phyloP scores from a whole-genome alignment of 495 filamentous ascomycete genomes.

The Tuber calosporum region DNA sequence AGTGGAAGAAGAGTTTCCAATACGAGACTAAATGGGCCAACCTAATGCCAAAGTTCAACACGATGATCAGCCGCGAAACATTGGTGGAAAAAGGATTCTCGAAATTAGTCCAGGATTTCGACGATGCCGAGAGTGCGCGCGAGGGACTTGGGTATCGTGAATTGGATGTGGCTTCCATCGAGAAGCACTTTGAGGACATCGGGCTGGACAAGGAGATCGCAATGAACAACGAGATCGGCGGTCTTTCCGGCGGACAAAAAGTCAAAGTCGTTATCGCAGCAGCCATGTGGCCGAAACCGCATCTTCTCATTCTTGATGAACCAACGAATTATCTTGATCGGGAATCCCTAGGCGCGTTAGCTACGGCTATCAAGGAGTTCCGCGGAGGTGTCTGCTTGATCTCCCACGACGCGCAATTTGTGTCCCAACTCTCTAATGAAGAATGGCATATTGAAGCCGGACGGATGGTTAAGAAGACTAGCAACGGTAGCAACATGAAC shows the following conservation, averaged over 20 bases:
- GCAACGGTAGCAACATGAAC: slow-evolving; percentile 46
- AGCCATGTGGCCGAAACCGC: slow-evolving; percentile 98
- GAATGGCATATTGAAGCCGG: slow-evolving; percentile 91
- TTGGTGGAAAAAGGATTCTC: slow-evolving; percentile 74
- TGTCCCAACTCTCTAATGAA: slow-evolving; percentile 86
- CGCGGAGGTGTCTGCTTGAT: slow-evolving; percentile 98
- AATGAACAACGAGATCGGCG: slow-evolving; percentile 96
- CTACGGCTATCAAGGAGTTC: slow-evolving; percentile 94
- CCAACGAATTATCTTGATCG: slow-evolving; percentile 99
- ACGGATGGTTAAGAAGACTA: slow-evolving; percentile 54
- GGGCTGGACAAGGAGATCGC: slow-evolving; percentile 96
- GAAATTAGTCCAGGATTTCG: slow-evolving; percentile 95
- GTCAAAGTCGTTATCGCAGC: slow-evolving; percentile 98
- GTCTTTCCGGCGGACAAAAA: slow-evolving; percentile 96
- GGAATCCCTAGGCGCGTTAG: slow-evolving; percentile 89
- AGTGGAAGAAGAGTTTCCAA: slow-evolving; percentile 98
- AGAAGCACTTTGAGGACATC: slow-evolving; percentile 95
- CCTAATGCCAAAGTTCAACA: slow-evolving; percentile 86
- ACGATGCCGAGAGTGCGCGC: slow-evolving; percentile 94
- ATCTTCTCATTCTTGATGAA: slow-evolving; percentile 94
- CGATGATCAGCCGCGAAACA: slow-evolving; percentile 86
- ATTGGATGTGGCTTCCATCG: slow-evolving; percentile 84
- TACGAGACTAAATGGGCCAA: slow-evolving; percentile 96
- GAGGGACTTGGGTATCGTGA: slow-evolving; percentile 94
- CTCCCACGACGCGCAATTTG: slow-evolving; percentile 98